Base-by-base conservation (phyloP, 768 basidiomycete species). In the Mycena rosella region DNA sequence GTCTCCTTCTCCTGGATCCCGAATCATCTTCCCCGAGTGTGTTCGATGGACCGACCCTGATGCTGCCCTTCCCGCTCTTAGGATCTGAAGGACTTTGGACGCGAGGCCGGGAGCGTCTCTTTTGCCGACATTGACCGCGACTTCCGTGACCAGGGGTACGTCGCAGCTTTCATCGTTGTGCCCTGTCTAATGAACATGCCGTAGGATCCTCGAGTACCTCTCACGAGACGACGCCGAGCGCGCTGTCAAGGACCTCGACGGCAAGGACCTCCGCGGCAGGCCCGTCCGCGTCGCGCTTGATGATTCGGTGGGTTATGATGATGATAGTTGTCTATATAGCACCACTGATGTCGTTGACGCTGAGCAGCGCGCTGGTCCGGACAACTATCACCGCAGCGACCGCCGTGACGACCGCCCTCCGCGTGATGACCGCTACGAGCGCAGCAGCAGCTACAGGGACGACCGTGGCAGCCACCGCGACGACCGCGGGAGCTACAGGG, bases 61-160 rank as follows among this genome's bases (percentile, higher is more conserved):
- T 81, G 54, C 60, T 54, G 69, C 76, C 81, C 77, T 76, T 78
- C 80, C 80, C 79, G 76, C 80, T 75, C 78, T 75, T 86, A 99
- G 97, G 97, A 99, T 78, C 84, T 99, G 78, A 99, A 99, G 81
- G 97, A 99, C 77, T 98, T 96, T 68, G 97, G 96, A 73, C 94
- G 97, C 68, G 91, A 95, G 75, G 94, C 94, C 55, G 96, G 95
- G 47, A 93, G 90, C 76, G 95, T 98, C 64, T 94, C 93, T 22
- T 98, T 93, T 74, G 96, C 97, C 45, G 97, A 99, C 76, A 92
- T 99, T 67, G 96, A 99, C 77, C 91, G 95, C 42, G 91, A 96
- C 75, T 78, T 79, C 69, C 89, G 93, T 27, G 93, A 92, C 34
- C 90, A 95, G 84, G 97, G 97, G 96, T 98, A 69, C 91, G 79